Base-by-base conservation (phyloP, 371 early-diverging fungal species). In the Blakeslea trispora region DNA sequence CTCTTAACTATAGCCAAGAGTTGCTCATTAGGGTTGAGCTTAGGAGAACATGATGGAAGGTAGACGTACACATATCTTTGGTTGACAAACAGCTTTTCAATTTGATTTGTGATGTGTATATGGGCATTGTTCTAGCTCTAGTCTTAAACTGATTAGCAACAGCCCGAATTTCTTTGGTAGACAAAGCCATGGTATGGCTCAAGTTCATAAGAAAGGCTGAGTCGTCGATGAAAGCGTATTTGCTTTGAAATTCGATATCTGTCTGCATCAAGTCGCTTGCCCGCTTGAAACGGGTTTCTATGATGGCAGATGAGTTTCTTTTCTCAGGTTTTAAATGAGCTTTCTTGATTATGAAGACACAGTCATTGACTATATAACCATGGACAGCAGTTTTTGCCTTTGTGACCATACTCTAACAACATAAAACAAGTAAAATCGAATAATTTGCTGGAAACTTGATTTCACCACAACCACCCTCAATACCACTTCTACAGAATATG, bases 161-260 rank as follows among this genome's bases (percentile, higher is more conserved):
- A 18, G 41, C 41, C 13, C 51, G 41, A 19, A 23, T 39, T 23
- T 31, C 32, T 31, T 31, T 48, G 9, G 32, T 32, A 32, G 48
- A 28, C 48, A 15, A 48, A 48, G 48, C 32, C 24, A 48, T 48
- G 18, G 2, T 51, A 21, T 10, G 32, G 32, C 32, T 32, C 32
- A 55, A 22, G 28, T 47, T 55, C 2, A 55, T 47, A 39, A 45
- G 17, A 32, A 65, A 59, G 8, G 19, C 53, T 5, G 53, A 49
- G 45, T 65, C 49, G 18, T 65, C 57, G 13, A 52, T 37, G 17
- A 45, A 50, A 15, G 44, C n/a, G 32, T 37, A 50, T 23, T 50
- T 57, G 50, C 57, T 57, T 42, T 46, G 32, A 32, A 41, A 54
- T 45, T 54, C 50, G 43, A 60, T 50, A 41, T 54, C 61, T 23